phyloP scores from a whole-genome alignment of 148 eudicot species.

The Spergularia marina region DNA sequence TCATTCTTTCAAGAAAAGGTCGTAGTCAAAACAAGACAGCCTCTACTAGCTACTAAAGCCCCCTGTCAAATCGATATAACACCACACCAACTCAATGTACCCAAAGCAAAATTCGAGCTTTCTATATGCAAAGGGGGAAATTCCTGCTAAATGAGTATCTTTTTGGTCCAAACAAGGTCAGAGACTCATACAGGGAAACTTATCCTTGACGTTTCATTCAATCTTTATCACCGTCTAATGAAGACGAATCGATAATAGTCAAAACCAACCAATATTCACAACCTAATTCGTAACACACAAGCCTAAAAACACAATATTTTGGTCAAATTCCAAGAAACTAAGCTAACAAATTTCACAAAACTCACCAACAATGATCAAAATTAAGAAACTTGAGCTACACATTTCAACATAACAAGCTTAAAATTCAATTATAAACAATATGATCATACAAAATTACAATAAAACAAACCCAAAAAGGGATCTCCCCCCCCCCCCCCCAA shows the following conservation, averaged over 20 bases:
- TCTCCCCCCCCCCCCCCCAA: neutral
- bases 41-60: neutral
- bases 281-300: neutral
- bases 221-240: neutral
- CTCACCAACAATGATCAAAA: neutral
- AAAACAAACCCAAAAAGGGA: neutral
- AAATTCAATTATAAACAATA: conserved; percentile 4
- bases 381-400: neutral
- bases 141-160: neutral
- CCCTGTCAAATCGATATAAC: neutral
- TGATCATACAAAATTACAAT: neutral
- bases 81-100: neutral
- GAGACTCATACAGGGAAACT: neutral
- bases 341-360: neutral
- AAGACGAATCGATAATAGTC: neutral
- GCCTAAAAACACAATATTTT: neutral
- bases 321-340: neutral
- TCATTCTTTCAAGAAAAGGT: neutral
- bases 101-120: neutral
- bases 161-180: neutral
- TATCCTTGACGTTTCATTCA: neutral
- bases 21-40: neutral
- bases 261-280: conserved; percentile 11
- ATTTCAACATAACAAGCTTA: neutral
- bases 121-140: neutral